phyloP scores from a whole-genome alignment of 441 rosid species.

The Populus trichocarpa region DNA sequence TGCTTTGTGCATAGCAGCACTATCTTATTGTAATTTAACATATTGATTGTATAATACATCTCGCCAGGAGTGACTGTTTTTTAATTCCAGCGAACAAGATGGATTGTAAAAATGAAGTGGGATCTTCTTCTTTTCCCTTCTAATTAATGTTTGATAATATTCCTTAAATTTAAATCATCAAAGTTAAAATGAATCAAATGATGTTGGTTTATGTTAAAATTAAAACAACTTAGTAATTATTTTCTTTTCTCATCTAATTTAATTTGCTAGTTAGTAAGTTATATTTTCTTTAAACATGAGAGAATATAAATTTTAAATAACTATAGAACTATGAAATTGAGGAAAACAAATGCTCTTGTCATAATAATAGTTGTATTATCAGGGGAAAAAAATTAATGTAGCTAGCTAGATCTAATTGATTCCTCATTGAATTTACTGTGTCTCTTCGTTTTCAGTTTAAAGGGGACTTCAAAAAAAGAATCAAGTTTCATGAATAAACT shows the following conservation, averaged over 20 bases:
- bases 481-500: not conserved
- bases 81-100: not conserved
- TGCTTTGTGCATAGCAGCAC: not conserved
- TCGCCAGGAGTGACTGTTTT: not conserved
- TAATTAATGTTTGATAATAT: not conserved
- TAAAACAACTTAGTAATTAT: too few species aligned
- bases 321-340: too few species aligned
- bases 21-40: slow-evolving; percentile 3
- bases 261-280: not conserved
- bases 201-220: too few species aligned
- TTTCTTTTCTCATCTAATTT: too few species aligned
- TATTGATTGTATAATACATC: not conserved
- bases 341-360: too few species aligned
- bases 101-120: not conserved
- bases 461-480: not conserved
- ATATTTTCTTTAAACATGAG: too few species aligned
- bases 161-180: not conserved
- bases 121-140: not conserved
- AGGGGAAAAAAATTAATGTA: too few species aligned
- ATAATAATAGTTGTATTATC: too few species aligned
- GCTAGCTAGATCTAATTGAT: not conserved
- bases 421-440: not conserved
- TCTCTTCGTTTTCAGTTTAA: not conserved
- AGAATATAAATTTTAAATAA: too few species aligned
- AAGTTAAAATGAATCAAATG: not conserved